A percentile compares a stretch with the other conserved stretches of the same genome.
phyloP scores from a whole-genome alignment of 495 filamentous ascomycete genomes.

The Neurospora sublineolata region DNA sequence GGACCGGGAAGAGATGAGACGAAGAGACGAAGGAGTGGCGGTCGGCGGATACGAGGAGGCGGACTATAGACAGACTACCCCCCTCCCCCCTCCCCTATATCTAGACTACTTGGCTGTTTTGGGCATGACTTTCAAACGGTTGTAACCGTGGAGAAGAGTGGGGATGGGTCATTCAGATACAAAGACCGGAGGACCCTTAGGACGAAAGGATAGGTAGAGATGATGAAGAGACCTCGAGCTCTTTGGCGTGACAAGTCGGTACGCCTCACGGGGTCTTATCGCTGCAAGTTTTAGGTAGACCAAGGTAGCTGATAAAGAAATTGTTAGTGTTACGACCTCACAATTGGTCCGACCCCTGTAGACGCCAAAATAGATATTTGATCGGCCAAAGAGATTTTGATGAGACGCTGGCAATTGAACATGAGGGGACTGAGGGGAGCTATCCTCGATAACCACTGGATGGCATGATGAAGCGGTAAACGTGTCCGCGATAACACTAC shows the following conservation, averaged over 20 bases:
- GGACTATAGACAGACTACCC: no score
- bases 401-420: background rate
- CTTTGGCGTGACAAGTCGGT: no score
- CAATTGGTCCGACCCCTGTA: background rate
- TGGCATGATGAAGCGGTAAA: background rate
- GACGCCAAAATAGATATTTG: background rate
- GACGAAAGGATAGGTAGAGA: background rate
- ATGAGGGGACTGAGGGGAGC: no score
- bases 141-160: background rate
- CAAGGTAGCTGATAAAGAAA: no score
- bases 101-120: no score
- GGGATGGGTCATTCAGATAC: background rate
- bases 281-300: no score
- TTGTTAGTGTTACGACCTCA: no score
- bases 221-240: background rate
- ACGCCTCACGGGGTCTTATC: no score
- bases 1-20: background rate
- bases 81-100: no score
- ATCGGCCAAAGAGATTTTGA: background rate
- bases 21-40: background rate
- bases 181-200: background rate
- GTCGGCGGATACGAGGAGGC: background rate
- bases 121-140: no score
- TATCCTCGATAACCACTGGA: background rate
- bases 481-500: background rate